Base-by-base conservation (phyloP, 1,139 yeast genomes). In the Pneumocystis wakefieldiae region DNA sequence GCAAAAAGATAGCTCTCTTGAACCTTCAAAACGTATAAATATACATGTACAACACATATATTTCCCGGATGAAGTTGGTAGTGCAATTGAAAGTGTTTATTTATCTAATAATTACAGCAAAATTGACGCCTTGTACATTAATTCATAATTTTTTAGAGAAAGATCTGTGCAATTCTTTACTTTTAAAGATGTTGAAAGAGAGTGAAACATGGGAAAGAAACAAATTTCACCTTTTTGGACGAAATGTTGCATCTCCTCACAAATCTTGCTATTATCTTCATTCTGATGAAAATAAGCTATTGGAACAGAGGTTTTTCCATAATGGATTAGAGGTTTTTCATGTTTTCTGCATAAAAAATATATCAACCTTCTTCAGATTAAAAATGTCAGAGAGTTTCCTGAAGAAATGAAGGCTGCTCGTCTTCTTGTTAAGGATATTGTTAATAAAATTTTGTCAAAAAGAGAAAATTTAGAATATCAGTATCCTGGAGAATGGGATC, bases 151-250 rank as follows among this genome's bases (percentile, higher is more conserved):
- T 84, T 60, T 73, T 86, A 3, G 85, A 86, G 0, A 64, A 71
- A 0, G 76, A 77, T 0, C 65, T 81, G 10, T 81, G 88, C 0
- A 76, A 80, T 55, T 68, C 69, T 0, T 68, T 84, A 2, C 72
- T 84, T 1, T 64, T 69, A 10, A 73, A 75, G 36, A 72, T 84
- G 15, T 66, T 80, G 65, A 70, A 74, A 0, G 80, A 79, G 57
- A 73, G 76, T 5, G 68, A 74, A 1, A 64, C 69, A 0, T 81
- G 83, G 74, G 67, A 68, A 1, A 72, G 74, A 1, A 75, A 76
- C 17, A 74, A 76, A 65, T 86, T 86, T 69, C 78, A 80, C 65
- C 74, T 86, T 17, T 86, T 85, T 68, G 89, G 84, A 1, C 80
- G 83, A 29, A 71, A 76, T 62, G 85, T 87, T 61, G 71, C 70